Percentiles rank a stretch among this genome's conserved stretches.
Conservation (phyloP, 257 asterid genomes). For the Verbena officinalis region DNA sequence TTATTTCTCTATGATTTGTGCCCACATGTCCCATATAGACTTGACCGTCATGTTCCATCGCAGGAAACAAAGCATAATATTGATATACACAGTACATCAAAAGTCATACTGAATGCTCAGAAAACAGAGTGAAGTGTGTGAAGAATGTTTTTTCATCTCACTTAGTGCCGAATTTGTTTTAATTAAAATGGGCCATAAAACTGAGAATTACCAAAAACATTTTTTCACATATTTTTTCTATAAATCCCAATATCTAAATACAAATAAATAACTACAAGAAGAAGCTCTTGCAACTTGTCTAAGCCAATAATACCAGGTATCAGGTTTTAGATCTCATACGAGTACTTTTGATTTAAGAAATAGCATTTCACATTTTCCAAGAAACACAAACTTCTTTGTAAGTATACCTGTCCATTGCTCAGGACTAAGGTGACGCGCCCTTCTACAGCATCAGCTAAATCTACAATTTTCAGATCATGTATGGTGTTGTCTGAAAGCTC, state of each 20-base stretch:
- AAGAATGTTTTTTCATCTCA: constrained; percentile 2
- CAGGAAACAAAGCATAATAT: constrained; percentile 2
- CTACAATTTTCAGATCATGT: constrained; percentile 57
- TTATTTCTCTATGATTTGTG: constrained; percentile 20
- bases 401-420: constrained; percentile 71
- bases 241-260: too few relatives aligned
- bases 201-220: constrained; percentile 4
- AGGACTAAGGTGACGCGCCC: constrained; percentile 68
- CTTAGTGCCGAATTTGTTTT: neutral
- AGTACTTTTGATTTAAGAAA: neutral
- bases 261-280: constrained; percentile 14
- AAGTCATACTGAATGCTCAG: constrained; percentile 1
- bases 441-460: constrained; percentile 85
- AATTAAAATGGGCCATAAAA: neutral
- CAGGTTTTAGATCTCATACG: neutral
- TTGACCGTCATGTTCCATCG: constrained; percentile 3
- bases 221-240: neutral
- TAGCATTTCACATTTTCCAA: constrained; percentile 15
- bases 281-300: constrained; percentile 21
- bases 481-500: constrained; percentile 37
- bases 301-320: constrained; percentile 7
- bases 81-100: constrained; percentile 1
- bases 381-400: constrained; percentile 8
- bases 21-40: constrained; percentile 1
- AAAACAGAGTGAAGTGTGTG: constrained; percentile 7